Evolutionary conservation across 2,329 filamentous ascomycete genomes (phyloP).

Genomic region (Hortaea werneckii): DNA sequence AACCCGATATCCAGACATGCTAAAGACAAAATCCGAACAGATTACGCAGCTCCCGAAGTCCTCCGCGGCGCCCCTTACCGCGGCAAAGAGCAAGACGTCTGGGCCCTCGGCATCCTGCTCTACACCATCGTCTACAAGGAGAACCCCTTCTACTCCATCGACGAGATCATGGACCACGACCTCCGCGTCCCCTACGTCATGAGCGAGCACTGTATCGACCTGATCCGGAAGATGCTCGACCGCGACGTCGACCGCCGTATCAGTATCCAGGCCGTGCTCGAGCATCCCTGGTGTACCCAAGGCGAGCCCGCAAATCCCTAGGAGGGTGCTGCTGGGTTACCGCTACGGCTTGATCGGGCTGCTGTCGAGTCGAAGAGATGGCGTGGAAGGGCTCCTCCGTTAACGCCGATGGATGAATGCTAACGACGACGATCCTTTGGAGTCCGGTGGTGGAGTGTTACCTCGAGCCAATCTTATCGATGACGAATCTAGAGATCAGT

Average conservation of each 20-base stretch:
- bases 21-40: slow-evolving; percentile 36
- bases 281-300: slow-evolving; percentile 67
- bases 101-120: slow-evolving; percentile 90
- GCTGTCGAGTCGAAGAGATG: too few relatives aligned
- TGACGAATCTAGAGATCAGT: too few relatives aligned
- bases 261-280: slow-evolving; percentile 77
- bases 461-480: too few relatives aligned
- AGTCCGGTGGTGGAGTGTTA: too few relatives aligned
- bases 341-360: too few relatives aligned
- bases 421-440: too few relatives aligned
- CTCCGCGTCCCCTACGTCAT: slow-evolving; percentile 79
- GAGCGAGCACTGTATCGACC: slow-evolving; percentile 84
- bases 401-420: too few relatives aligned
- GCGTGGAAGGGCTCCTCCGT: too few relatives aligned
- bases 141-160: slow-evolving; percentile 97
- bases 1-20: not conserved
- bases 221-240: slow-evolving; percentile 86
- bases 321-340: too few relatives aligned
- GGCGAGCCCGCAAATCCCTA: too few relatives aligned
- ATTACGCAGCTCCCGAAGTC: slow-evolving; percentile 98
- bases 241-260: slow-evolving; percentile 74
- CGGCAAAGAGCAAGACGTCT: slow-evolving; percentile 96
- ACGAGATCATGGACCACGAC: slow-evolving; percentile 98
- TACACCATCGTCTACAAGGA: slow-evolving; percentile 99
- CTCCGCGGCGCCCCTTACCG: slow-evolving; percentile 83